Percentiles rank a stretch among this genome's conserved stretches.
Evolutionary conservation across 2,329 filamentous ascomycete species (phyloP).

Genomic region (Orbilia quercus): DNA sequence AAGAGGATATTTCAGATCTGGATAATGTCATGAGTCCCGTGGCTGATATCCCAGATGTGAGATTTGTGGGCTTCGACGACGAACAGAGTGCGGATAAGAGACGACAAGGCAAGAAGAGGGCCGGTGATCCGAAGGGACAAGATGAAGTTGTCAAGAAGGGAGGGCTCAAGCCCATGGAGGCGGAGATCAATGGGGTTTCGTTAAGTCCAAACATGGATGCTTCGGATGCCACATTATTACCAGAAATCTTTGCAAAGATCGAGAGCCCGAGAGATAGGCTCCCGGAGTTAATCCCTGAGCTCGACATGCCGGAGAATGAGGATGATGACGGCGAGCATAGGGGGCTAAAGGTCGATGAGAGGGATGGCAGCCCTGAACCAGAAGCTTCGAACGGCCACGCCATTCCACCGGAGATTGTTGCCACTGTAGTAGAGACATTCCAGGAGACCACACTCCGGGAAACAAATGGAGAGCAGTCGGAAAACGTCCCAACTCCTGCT

Average conservation of each 20-base stretch:
- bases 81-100: slow-evolving; percentile 18
- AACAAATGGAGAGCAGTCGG: slow-evolving; percentile 1
- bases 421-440: slow-evolving; percentile 31
- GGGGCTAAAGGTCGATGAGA: slow-evolving; percentile 45
- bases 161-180: slow-evolving; percentile 34
- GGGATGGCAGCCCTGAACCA: slow-evolving; percentile 9
- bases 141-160: slow-evolving; percentile 13
- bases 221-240: slow-evolving; percentile 35
- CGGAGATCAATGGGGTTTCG: slow-evolving; percentile 34
- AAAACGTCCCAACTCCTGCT: background rate
- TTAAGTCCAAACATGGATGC: slow-evolving; percentile 55
- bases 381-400: slow-evolving; percentile 39
- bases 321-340: slow-evolving; percentile 53
- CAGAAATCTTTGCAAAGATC: slow-evolving; percentile 53
- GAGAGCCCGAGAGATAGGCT: slow-evolving; percentile 52
- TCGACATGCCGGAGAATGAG: slow-evolving; percentile 51
- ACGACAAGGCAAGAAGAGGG: slow-evolving; percentile 27
- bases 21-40: slow-evolving; percentile 40
- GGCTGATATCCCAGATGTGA: slow-evolving; percentile 39
- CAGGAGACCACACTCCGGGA: slow-evolving; percentile 21
- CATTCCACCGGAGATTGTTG: slow-evolving; percentile 31
- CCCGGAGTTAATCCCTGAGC: slow-evolving; percentile 50
- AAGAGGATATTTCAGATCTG: slow-evolving; percentile 58
- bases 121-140: slow-evolving; percentile 2
- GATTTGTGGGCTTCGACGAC: slow-evolving; percentile 51